phyloP scores from a whole-genome alignment of 495 filamentous ascomycete genomes.

The Terfezia boudieri region DNA sequence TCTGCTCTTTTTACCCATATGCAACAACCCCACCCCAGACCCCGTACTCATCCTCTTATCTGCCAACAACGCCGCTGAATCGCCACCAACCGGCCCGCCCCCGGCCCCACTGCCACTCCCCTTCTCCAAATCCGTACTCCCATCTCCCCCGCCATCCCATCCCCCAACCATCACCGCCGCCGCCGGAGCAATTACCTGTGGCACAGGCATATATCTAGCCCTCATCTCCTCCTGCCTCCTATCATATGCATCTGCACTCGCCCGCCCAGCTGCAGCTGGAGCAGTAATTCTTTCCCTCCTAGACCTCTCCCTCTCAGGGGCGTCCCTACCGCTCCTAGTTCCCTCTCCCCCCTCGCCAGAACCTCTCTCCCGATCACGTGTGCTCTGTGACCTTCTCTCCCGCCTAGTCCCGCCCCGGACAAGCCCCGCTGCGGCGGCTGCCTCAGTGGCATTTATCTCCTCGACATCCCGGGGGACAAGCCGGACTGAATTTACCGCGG shows the following conservation, averaged over 20 bases:
- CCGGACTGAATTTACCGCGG: no score
- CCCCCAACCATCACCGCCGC: background rate
- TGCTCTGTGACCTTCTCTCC: slow-evolving; percentile 17
- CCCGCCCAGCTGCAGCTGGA: background rate
- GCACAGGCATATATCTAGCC: background rate
- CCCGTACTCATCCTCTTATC: slow-evolving; percentile 5
- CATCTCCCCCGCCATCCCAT: background rate
- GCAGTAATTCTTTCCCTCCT: background rate
- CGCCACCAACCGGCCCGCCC: background rate
- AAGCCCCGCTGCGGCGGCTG: background rate
- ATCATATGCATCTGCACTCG: slow-evolving; percentile 10
- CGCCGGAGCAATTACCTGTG: background rate
- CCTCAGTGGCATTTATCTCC: background rate
- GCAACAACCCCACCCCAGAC: slow-evolving; percentile 3
- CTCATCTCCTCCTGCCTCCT: background rate
- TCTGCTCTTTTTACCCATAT: no score
- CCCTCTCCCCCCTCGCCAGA: slow-evolving; percentile 30
- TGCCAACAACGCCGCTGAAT: background rate
- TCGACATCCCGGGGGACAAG: no score
- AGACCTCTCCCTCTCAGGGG: background rate
- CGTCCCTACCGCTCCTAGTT: slow-evolving; percentile 22
- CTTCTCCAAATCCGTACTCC: background rate
- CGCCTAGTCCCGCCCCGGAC: background rate
- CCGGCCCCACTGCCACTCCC: background rate
- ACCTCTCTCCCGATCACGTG: slow-evolving; percentile 24